Evolutionary conservation across 2,329 filamentous ascomycete genomes (phyloP), one percentile per base, ranked within the genome.

Genomic region (Juglanconis juglandina): DNA sequence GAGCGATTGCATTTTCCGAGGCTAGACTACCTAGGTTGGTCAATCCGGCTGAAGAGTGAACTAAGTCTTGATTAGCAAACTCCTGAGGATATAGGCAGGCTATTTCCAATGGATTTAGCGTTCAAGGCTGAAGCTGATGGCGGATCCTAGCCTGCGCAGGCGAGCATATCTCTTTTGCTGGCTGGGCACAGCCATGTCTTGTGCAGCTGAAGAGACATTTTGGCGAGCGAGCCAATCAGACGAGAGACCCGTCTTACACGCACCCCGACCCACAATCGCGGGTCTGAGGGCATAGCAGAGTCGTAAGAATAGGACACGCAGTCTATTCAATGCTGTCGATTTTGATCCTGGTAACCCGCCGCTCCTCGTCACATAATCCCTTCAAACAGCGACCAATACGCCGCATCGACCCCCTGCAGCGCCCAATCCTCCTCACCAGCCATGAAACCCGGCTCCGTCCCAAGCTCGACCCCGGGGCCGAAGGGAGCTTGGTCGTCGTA

Each of bases 351-450:
- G 24, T 24, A 24, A 24, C 24, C 24, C 24, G 24, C 24, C 35
- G 35, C 35, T 14, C 39, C 44, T 32, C 4, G 47, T 54, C 33
- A 61, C 55, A 51, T 41, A 5, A 52, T 24, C 14, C 55, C 60
- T 50, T 66, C 63, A 11, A 66, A 61, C 37, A 67, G 59, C 49
- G 60, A 58, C 66, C 66, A 67, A 54, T 63, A 67, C 2, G 63
- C 60, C 33, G 66, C 55, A 58, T 67, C 66, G 1, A 67, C 64
- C 3, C 66, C 66, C 39, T 64, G 62, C 11, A 66, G 60, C 37
- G 65, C 60, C 66, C 66, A 67, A 9, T 65, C 64, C 8, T 63
- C 62, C 2, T 57, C 63, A 11, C 65, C 66, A 1, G 64, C 65
- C 11, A 64, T 67, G 50, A 70, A 49, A 46, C 68, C 67, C 1